Evolutionary conservation across 2,329 filamentous ascomycete species (phyloP), one percentile per base, ranked within the genome.

Genomic region (Capronia coronata): DNA sequence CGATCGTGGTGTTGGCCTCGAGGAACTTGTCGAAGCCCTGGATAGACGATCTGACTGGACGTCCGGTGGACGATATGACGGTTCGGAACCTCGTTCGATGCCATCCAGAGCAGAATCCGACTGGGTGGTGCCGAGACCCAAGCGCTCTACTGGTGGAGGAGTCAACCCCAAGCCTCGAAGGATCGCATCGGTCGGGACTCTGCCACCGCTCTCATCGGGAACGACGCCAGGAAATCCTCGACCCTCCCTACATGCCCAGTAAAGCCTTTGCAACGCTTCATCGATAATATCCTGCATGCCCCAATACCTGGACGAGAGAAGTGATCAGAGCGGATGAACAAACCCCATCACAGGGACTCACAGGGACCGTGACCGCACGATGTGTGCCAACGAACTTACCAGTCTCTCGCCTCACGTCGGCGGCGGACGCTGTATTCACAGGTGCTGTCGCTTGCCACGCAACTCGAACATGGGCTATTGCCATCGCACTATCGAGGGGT

Each of bases 391-490:
- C 16, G 13, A 10, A 56, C 50, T 45, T 43, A 56, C 54, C 54
- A 56, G 29, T 56, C 54, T 45, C 54, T 49, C 14, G 50, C 54
- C 35, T 56, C 54, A 37, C 54, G 47, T n/a, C 54, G 51, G 22
- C 54, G 42, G 4, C 54, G 47, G 8, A 45, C 54, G 23, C 54
- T 56, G 42, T 56, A 56, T 22, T 56, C 54, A 16, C 54, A 56
- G 13, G 32, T 48, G 35, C 54, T 56, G 10, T 56, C 54, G 35
- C 50, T 53, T 23, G 41, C 43, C 13, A 39, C 27, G 19, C 54
- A 56, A 23, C 29, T 38, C 13, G 50, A 51, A 42, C 54, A 56
- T 14, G 54, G 54, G 18, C 23, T 51, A 16, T 51, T 56, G 23
- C 54, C 54, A 39, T 56, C 48, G 13, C 54, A 56, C 54, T 56